Base-by-base conservation (phyloP, 257 asterid genomes). In the Petrea volubilis region DNA sequence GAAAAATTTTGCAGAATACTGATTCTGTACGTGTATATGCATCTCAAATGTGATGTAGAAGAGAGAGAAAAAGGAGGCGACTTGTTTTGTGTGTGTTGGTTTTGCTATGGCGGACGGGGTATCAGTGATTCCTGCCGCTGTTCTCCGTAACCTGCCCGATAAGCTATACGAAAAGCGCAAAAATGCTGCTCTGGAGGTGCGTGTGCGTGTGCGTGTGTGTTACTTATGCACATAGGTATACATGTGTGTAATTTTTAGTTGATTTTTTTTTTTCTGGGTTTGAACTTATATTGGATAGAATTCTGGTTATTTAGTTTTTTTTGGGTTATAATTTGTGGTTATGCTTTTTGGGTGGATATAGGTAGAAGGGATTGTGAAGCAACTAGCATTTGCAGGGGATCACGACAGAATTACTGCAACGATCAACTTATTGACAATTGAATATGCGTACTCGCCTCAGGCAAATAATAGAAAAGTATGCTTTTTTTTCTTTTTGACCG, bases 131-230 rank as follows among this genome's bases (percentile, higher is more conserved):
- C 95, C 99, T 6, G 86, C 97, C 12, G 86, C 97, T 38, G 96
- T 91, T 70, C 86, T 94, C 49, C 96, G 99, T 38, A 94, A 89
- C 82, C 89, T 94, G 71, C 89, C 97, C 64, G 99, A 94, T 76
- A 94, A 94, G 86, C 92, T 94, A 43, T 94, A 94, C 67, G 99
- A 94, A 81, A 94, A 94, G 88, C 93, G 99, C 20, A 94, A 91
- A 74, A 94, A 94, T 91, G 99, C 99, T 71, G 99, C 99, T 50
- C 83, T 94, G 17, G 99, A 94, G 96, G 99, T 93, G 62, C n/a
- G n/a, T n/a, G n/a, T n/a, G n/a, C n/a, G n/a, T n/a, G n/a, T n/a
- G n/a, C n/a, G n/a, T 43, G 49, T 43, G 17, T 2, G 43, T 38
- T 12, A 38, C 43, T 40, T 47, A 31, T 44, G 53, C 64, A 50